Base-by-base conservation (phyloP, 2,329 filamentous ascomycete genomes). In the Fusarium vanettenii region DNA sequence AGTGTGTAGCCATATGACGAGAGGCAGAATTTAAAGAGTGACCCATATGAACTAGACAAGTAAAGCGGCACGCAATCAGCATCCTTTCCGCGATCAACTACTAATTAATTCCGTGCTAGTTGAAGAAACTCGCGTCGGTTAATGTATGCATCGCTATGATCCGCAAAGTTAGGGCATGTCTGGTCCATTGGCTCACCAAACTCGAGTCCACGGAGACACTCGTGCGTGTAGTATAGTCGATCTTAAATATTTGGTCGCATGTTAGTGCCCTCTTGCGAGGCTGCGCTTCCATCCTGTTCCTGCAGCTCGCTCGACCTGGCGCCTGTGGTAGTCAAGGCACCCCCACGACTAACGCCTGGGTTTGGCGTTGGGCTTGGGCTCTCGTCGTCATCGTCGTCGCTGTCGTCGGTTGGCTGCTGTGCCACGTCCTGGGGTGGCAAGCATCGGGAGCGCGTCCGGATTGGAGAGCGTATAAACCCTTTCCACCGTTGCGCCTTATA, bases 21-120 rank as follows among this genome's bases (percentile, higher is more conserved):
- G 2, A 85, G 72, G 9, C 80, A 68, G 7, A 86, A 41, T 73
- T 85, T 85, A 71, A 84, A 85, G 57, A 85, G 78, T 13, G 80
- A 75, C 2, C 82, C 80, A 18, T 77, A 31, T 9, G 78, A 43
- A 1, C 82, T 79, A 8, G 73, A 76, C 6, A 80, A 16, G 65
- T 82, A 73, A 20, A 85, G 79, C 1, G 78, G 80, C 29, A 66
- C 45, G 37, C 56, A 77, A 41, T 84, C 75, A 4, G 80, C 77
- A 66, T 83, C 78, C 22, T 11, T 27, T 11, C 79, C 79, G 50
- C 80, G 77, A 65, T 85, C 80, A 25, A 64, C 39, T 25, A 77
- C 76, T 6, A 84, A 77, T 66, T 85, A 76, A 55, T 25, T 37
- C 4, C 72, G 75, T 14, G 81, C 37, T 11, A 81, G 74, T 13